Percentiles rank a stretch among this genome's conserved stretches.
Conservation (phyloP, 495 filamentous ascomycete genomes). For the Penicillium daleae region DNA sequence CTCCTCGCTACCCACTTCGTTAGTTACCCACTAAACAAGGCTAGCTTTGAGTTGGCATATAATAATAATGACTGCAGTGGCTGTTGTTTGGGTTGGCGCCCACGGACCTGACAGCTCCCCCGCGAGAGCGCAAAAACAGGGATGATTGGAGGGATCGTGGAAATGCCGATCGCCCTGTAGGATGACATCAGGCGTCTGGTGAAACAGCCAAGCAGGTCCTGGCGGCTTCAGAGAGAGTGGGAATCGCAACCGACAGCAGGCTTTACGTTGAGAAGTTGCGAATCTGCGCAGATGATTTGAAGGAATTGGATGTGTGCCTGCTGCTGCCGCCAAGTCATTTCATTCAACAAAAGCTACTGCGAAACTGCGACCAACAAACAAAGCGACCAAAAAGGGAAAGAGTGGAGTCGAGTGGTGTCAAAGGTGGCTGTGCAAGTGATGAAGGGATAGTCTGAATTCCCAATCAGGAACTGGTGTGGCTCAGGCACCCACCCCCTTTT, state of each 20-base stretch:
- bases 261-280: no score
- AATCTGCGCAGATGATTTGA: no score
- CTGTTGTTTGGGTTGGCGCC: conserved; percentile 26
- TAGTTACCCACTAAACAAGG: conserved; percentile 7
- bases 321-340: neutral
- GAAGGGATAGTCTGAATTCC: neutral
- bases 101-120: conserved; percentile 16
- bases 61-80: conserved; percentile 34
- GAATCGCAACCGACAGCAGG: neutral
- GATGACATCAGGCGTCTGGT: conserved; percentile 52
- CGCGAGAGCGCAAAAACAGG: conserved; percentile 6
- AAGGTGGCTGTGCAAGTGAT: conserved; percentile 2
- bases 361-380: neutral
- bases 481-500: neutral
- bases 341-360: neutral
- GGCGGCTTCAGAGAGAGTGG: conserved; percentile 23
- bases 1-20: conserved; percentile 6
- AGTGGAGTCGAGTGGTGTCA: neutral
- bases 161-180: conserved; percentile 32
- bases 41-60: conserved; percentile 8
- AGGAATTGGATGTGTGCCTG: neutral
- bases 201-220: conserved; percentile 36
- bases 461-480: neutral
- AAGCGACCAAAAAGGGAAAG: neutral
- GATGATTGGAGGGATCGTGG: conserved; percentile 34